Base-by-base conservation (phyloP, 495 filamentous ascomycete species). In the Penicillium flavigenum region DNA sequence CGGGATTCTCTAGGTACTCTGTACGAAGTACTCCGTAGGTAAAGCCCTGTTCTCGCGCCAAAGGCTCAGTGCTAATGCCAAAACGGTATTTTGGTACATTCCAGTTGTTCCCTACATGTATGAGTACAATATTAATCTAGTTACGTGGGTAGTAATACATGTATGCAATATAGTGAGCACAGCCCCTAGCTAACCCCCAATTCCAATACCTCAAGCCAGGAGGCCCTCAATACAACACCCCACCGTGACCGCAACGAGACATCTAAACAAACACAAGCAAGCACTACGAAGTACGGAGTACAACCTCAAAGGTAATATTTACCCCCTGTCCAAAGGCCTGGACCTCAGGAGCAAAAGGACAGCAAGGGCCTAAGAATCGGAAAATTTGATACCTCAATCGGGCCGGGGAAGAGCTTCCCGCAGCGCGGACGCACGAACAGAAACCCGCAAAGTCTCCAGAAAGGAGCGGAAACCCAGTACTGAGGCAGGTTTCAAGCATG, bases 401-500 rank as follows among this genome's bases (percentile, higher is more conserved):
- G 51, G 27, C 9, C 42, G 26, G 59, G 64, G 51, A 63, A 56
- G 19, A 14, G 8, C 14, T 27, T 36, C 50, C 61, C 58, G 61
- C 31, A 54, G 61, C 56, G 49, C 62, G 65, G 65, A 63, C 24
- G 54, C 54, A 54, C 4, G 17, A 26, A 11, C 12, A 20, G 34
- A 43, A 36, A 24, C 54, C 59, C 64, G 61, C 19, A 26, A 52
- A 22, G 36, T 55, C 52, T 47, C 56, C n/a, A 57, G 31, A 47
- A 48, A 56, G 39, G 47, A 55, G 12, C 45, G 5, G 24, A 31
- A 57, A 47, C 57, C 65, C 59, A 64, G 59, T 58, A 58, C 56
- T 7, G 16, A 65, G 62, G 60, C 53, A 58, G 61, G 66, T 69
- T 63, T 69, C 66, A 69, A 41, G 47, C 36, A 64, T 67, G 61